Conservation (phyloP, 2,329 filamentous ascomycete genomes). For the Hypoxylon sp. region DNA sequence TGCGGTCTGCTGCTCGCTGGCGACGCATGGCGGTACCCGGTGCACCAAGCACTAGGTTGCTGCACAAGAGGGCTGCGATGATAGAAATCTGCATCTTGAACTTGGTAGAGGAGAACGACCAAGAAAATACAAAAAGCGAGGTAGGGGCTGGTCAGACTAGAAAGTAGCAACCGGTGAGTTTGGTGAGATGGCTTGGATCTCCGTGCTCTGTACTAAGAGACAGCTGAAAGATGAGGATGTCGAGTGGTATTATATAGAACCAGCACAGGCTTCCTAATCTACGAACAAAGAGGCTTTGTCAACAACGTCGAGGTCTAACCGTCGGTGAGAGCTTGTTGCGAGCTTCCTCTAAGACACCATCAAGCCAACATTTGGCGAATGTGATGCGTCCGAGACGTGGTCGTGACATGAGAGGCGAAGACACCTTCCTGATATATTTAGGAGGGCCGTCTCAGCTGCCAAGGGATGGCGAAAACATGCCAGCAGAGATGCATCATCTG, state of each 20-base stretch:
- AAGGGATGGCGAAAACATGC: conserved; percentile 18
- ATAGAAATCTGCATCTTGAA: conserved; percentile 66
- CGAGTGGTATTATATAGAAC: conserved; percentile 33
- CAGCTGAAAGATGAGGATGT: conserved; percentile 25
- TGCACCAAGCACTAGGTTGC: conserved; percentile 60
- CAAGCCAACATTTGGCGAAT: conserved; percentile 19
- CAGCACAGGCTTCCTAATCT: background rate
- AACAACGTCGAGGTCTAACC: conserved; percentile 14
- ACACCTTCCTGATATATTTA: conserved; percentile 43
- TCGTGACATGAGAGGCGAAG: conserved; percentile 36
- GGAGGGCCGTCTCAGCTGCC: conserved; percentile 31
- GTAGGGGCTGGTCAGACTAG: background rate
- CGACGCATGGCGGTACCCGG: conserved; percentile 61
- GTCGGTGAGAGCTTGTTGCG: conserved; percentile 9
- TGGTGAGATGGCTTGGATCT: conserved; percentile 6
- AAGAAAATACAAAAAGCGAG: background rate
- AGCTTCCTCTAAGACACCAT: conserved; percentile 25
- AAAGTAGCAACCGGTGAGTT: conserved; percentile 7
- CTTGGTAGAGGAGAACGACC: background rate
- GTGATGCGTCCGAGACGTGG: conserved; percentile 27
- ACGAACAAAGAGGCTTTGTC: conserved; percentile 8
- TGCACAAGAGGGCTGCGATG: conserved; percentile 57
- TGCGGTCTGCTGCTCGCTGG: conserved; percentile 52
- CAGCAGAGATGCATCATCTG: conserved; percentile 34
- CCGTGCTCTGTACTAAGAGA: conserved; percentile 14